Base-by-base conservation (phyloP, 352 stramenopile species). In the Phytopythium chamaehyphon region DNA sequence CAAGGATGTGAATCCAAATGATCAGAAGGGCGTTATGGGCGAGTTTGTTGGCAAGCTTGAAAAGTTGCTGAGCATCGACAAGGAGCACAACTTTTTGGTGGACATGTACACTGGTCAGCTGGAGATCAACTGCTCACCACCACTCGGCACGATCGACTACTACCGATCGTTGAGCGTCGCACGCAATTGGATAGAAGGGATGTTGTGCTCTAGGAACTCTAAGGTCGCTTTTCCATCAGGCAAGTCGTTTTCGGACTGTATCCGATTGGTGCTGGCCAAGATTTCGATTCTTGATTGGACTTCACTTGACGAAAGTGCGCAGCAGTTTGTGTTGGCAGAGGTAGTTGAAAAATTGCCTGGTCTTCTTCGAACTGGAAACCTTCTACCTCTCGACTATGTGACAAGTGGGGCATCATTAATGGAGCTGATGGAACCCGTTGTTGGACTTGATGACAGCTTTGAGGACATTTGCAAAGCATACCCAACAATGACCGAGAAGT, bases 231-330 rank as follows among this genome's bases (percentile, higher is more conserved):
- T 88, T 36, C 7, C 19, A 2, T 76, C 44, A 4, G 76, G 78
- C 2, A 83, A 76, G 18, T 54, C 50, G 6, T 91, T 91, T 52
- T 59, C 88, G 33, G 73, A 93, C 33, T 90, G 80, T 51, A 66
- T 93, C 23, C 73, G 76, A 0, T 59, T 91, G 28, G 65, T 91
- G 26, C 51, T 93, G 0, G 73, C 80, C 0, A 93, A 93, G 52
- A 87, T 93, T 18, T 71, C 77, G 6, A 88, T 91, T 48, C 42
- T 93, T 18, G 80, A 91, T 39, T 93, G 80, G 77, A 93, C 83
- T 2, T 86, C 71, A 0, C 53, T 91, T 6, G 83, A 93, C 46
- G 72, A 88, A 53, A 78, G 69, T 14, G 61, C 71, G 0, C 31
- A 46, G 47, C 73, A 64, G 40, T 72, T 88, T 23, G 72, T 86